Conservation (phyloP, 768 basidiomycete species). For the Peribolospora baueri region DNA sequence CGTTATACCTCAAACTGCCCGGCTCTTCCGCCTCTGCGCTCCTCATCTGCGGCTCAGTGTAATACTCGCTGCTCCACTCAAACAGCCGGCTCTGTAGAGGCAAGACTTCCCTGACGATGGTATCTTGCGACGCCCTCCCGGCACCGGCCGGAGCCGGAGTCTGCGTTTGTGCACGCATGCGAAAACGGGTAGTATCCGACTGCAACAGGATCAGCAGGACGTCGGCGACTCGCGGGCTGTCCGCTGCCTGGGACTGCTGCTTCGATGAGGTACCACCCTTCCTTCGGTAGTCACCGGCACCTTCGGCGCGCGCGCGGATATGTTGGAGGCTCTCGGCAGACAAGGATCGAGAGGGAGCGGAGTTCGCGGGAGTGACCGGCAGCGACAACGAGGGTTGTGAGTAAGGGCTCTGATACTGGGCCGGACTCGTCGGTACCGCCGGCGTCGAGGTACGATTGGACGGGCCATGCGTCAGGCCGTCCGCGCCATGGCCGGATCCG, state of each 20-base stretch:
- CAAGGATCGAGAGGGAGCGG: background rate
- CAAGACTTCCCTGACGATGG: constrained; percentile 17
- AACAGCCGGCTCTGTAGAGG: constrained; percentile 80
- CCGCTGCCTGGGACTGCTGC: too few species aligned
- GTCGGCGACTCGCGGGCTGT: too few species aligned
- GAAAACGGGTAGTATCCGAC: background rate
- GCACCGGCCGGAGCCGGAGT: background rate
- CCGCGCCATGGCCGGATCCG: too few species aligned
- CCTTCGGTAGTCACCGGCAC: background rate
- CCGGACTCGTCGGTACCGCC: too few species aligned
- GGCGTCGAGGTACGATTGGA: too few species aligned
- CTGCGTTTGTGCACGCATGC: background rate
- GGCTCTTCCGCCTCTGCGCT: constrained; percentile 91
- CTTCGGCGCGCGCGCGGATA: constrained; percentile 1
- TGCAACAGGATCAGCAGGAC: background rate
- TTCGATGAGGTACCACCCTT: too few species aligned
- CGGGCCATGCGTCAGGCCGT: too few species aligned
- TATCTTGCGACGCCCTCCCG: background rate
- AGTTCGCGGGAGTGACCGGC: background rate
- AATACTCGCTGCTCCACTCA: constrained; percentile 93
- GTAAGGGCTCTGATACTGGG: background rate
- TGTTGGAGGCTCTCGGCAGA: constrained; percentile 7
- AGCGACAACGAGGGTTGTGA: constrained; percentile 7
- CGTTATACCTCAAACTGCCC: constrained; percentile 76
- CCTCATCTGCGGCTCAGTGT: constrained; percentile 96